phyloP scores from a whole-genome alignment of 2,329 filamentous ascomycete species.

The Teratosphaeria gauchensis region DNA sequence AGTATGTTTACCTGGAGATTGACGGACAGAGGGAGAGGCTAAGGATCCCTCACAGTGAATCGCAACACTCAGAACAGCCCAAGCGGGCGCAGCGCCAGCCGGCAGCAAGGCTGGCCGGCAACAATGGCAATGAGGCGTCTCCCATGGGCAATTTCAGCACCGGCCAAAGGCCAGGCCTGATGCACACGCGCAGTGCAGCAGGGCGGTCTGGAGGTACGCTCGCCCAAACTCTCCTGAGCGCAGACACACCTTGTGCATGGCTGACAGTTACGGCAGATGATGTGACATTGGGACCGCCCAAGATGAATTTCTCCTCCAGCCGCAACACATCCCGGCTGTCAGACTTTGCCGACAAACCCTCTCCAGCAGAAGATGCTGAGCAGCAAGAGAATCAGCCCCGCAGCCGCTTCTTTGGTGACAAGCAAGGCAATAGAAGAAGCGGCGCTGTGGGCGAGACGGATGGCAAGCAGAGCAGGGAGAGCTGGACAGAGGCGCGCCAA shows the following conservation, averaged over 20 bases:
- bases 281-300: conserved; percentile 75
- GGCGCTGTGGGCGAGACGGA: conserved; percentile 25
- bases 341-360: conserved; percentile 22
- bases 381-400: conserved; percentile 24
- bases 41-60: conserved; percentile 29
- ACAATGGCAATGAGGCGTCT: conserved; percentile 10
- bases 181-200: conserved; percentile 17
- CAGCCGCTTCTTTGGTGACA: conserved; percentile 35
- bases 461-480: conserved; percentile 50
- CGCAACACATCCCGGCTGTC: conserved; percentile 39
- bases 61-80: conserved; percentile 10
- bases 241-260: not conserved
- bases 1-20: conserved; percentile 45
- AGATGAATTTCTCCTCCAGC: conserved; percentile 72
- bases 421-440: conserved; percentile 33
- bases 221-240: not conserved
- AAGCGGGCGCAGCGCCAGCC: conserved; percentile 3
- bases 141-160: conserved; percentile 30
- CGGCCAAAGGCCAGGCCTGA: conserved; percentile 21
- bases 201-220: conserved; percentile 19
- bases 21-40: conserved; percentile 27
- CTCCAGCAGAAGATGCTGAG: conserved; percentile 23
- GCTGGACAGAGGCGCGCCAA: conserved; percentile 65
- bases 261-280: conserved; percentile 57
- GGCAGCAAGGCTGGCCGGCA: conserved; percentile 4